phyloP scores from a whole-genome alignment of 805 yeast species.

The Kluyveromyces lactis region DNA sequence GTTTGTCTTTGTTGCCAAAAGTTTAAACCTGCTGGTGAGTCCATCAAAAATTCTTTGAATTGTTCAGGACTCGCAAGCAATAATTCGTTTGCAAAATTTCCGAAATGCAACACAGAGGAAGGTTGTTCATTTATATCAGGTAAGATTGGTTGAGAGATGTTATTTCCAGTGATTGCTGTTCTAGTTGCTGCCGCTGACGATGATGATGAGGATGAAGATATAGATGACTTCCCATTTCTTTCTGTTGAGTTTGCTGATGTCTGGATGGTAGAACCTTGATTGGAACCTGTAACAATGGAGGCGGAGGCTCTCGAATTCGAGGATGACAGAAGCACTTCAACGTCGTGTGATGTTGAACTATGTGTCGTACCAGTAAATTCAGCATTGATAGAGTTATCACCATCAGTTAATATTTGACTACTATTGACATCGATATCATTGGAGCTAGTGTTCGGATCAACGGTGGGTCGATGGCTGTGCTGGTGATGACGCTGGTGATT shows the following conservation, averaged over 20 bases:
- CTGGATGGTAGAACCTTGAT: neutral
- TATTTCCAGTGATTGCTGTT: conserved; percentile 3
- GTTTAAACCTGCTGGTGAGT: conserved; percentile 27
- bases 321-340: neutral
- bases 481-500: neutral
- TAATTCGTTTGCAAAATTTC: conserved; percentile 23
- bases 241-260: neutral
- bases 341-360: neutral
- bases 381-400: neutral
- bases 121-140: conserved; percentile 28
- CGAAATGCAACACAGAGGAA: conserved; percentile 25
- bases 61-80: conserved; percentile 29
- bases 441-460: neutral
- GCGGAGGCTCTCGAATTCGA: neutral
- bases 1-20: conserved; percentile 22
- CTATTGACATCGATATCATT: neutral
- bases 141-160: neutral
- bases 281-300: neutral
- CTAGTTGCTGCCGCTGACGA: neutral
- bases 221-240: neutral
- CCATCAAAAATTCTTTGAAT: conserved; percentile 27
- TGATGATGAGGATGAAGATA: neutral
- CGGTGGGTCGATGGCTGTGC: neutral
- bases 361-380: neutral
- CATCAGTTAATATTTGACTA: neutral